phyloP scores from a whole-genome alignment of 441 rosid genomes.

The Adansonia rubrostipa region DNA sequence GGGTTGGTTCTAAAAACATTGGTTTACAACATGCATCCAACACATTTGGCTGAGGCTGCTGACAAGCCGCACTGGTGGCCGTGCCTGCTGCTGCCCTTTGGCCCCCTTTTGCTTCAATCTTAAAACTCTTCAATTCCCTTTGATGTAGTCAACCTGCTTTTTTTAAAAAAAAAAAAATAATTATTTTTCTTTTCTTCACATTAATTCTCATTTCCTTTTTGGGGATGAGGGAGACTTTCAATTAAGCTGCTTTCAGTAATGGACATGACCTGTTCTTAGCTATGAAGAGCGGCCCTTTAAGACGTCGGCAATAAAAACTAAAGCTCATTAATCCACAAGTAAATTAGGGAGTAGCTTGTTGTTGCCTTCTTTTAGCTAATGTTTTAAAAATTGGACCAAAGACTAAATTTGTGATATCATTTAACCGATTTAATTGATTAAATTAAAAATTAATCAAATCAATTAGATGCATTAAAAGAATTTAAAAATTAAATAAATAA shows the following conservation, averaged over 20 bases:
- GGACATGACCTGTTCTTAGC: not conserved
- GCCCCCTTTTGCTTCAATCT: not conserved
- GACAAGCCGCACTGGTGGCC: slow-evolving; percentile 27
- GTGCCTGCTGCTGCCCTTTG: not conserved
- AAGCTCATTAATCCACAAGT: not conserved
- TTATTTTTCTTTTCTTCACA: not conserved
- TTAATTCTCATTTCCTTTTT: not conserved
- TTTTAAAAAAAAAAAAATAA: no score
- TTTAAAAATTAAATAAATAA: no score
- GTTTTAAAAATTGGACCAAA: no score
- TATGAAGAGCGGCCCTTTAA: slow-evolving; percentile 2
- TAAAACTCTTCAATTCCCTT: slow-evolving; percentile 8
- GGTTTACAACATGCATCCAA: slow-evolving; percentile 29
- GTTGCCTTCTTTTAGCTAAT: no score
- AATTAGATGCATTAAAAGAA: no score
- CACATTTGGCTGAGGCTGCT: slow-evolving; percentile 27
- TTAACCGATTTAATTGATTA: no score
- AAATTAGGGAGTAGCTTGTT: no score
- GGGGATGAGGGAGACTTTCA: not conserved
- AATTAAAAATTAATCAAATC: no score
- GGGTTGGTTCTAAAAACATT: slow-evolving; percentile 9
- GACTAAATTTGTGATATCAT: no score
- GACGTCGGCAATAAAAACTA: not conserved
- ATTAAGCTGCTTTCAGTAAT: not conserved
- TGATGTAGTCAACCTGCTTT: slow-evolving; percentile 6